Conservation (phyloP, 441 rosid genomes). For the Adansonia gregorii region DNA sequence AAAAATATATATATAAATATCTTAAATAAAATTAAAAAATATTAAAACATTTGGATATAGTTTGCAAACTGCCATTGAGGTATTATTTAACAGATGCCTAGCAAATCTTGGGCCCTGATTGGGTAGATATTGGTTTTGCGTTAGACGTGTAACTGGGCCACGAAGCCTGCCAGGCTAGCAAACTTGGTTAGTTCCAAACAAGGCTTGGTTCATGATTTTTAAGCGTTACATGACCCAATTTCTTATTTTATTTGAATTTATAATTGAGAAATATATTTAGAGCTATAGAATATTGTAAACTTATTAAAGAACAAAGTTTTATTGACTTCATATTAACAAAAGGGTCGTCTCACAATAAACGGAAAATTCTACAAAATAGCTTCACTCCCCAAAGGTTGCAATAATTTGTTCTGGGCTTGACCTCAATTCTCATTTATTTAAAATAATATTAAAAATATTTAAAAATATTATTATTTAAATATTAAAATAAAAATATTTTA, state of each 20-base stretch:
- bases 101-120: not conserved
- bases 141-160: not conserved
- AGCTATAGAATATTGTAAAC: too few species aligned
- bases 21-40: too few species aligned
- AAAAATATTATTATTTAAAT: too few species aligned
- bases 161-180: not conserved
- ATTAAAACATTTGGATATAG: not conserved
- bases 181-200: not conserved
- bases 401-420: too few species aligned
- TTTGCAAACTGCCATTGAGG: not conserved
- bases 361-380: too few species aligned
- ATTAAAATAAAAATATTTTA: too few species aligned
- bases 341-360: too few species aligned
- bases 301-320: not conserved
- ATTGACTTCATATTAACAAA: too few species aligned
- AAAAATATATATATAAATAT: too few species aligned
- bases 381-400: too few species aligned
- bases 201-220: not conserved
- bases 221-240: not conserved
- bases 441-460: too few species aligned
- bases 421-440: too few species aligned
- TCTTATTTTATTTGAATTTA: not conserved
- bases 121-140: not conserved
- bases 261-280: not conserved
- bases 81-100: not conserved